Base-by-base conservation (phyloP, 2,329 filamentous ascomycete genomes). In the Pseudogymnoascus sp. region DNA sequence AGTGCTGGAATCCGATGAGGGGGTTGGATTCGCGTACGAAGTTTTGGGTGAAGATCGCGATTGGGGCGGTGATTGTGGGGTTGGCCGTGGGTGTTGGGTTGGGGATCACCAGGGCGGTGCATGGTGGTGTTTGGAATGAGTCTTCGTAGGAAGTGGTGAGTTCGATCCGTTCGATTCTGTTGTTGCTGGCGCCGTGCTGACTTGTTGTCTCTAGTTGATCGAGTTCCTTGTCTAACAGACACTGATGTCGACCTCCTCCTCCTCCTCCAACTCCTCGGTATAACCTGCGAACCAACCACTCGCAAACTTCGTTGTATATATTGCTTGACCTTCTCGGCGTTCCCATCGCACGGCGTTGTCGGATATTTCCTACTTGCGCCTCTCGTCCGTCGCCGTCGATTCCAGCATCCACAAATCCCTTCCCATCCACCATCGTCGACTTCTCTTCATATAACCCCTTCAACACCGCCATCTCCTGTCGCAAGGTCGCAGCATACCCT, bases 91-190 rank as follows among this genome's bases (percentile, higher is more conserved):
- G 77, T 47, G 71, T 87, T 21, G 84, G 84, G 21, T 77, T 87
- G 54, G 84, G 84, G 60, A 77, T 87, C 68, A 86, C 83, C 77
- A 86, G 83, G 73, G 79, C 83, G 2, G 76, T 86, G 1, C 80
- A 81, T 11, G 83, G 83, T n/a, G 78, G 79, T 14, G 83, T 86
- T 67, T 86, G 83, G 83, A 74, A 76, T 23, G 60, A 66, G 1
- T 11, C 39, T 54, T 31, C 6, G 14, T 54, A 14, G 31, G 23
- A 4, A 7, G 2, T 54, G 47, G 47, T 54, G 47, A 54, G 23
- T 54, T 31, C 1, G 7, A 16, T 31, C 31, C 11, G 29, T 31
- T 31, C 14, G 2, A 7, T 16, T 31, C 12, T 16, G 7, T 31
- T 16, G 47, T 16, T 16, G 47, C 2, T 51, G 45, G 45, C 2